phyloP scores from a whole-genome alignment of 139 green algal genomes.

The Eudorina sp. region DNA sequence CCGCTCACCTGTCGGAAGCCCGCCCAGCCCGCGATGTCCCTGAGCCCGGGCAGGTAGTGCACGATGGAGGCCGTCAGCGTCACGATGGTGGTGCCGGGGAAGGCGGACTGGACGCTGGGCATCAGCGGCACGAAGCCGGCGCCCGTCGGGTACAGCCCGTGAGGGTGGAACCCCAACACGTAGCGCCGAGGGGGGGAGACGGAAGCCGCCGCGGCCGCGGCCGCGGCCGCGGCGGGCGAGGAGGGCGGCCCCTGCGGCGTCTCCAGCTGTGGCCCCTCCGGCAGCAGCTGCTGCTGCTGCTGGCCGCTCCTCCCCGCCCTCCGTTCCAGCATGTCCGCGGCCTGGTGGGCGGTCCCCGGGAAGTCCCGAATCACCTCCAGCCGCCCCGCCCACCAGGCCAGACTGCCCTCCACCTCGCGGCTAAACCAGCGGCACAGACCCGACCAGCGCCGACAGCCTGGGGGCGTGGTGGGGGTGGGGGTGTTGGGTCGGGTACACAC shows the following conservation, averaged over 20 bases:
- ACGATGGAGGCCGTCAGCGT: slow-evolving; percentile 77
- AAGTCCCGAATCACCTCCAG: slow-evolving; percentile 63
- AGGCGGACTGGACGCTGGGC: slow-evolving; percentile 43
- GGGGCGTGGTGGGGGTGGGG: neutral
- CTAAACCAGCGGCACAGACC: slow-evolving; percentile 74
- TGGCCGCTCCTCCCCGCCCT: neutral
- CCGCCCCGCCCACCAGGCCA: slow-evolving; percentile 77
- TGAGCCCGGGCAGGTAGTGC: slow-evolving; percentile 74
- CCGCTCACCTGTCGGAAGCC: slow-evolving; percentile 74
- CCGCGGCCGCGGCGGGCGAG: neutral
- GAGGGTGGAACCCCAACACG: slow-evolving; percentile 86
- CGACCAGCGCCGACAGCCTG: slow-evolving; percentile 78
- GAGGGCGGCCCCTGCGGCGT: neutral
- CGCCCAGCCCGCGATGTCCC: slow-evolving; percentile 74
- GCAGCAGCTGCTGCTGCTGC: neutral
- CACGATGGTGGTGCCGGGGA: neutral
- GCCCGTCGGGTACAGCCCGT: slow-evolving; percentile 87
- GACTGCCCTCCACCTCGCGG: slow-evolving; percentile 64
- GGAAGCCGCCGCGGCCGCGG: neutral
- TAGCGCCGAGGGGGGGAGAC: slow-evolving; percentile 41
- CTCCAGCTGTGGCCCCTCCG: neutral
- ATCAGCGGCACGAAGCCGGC: slow-evolving; percentile 82
- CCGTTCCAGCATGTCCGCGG: neutral
- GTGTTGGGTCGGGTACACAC: too few species aligned
- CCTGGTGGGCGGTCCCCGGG: slow-evolving; percentile 11